Evolutionary conservation across 805 yeast genomes (phyloP), one percentile per base, ranked within the genome.

Genomic region (Saccharomyces jurei): DNA sequence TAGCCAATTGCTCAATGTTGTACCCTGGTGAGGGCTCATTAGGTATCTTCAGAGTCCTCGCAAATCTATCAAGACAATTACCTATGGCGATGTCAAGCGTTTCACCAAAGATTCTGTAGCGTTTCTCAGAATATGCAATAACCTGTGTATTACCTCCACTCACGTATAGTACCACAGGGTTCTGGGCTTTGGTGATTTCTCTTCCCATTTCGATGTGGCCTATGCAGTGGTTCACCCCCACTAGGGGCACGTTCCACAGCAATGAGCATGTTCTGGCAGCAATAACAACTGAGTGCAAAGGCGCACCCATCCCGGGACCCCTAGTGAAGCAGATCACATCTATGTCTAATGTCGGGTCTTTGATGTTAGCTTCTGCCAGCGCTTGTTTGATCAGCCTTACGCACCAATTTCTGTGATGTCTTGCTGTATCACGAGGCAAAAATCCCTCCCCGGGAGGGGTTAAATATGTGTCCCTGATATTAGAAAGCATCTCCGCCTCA

Each of bases 291-390:
- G 92, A 83, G 63, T 94, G 96, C 52, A 94, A 73, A 0, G 99
- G 99, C 0, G 98, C 98, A 2, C 99, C 99, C 98, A 94, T 94
- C 0, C 99, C 99, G 0, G 99, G 99, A 4, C 99, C 99, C 71
- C 87, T 95, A 1, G 99, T 94, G 69, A 94, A 94, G 69, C 96
- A 89, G 50, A 94, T 87, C 50, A 87, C 84, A 70, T 87, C 91
- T 5, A 86, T 64, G 49, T 87, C 87, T 5, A 78, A 74, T 0
- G 59, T 36, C 2, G 70, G 69, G 11, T 73, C 71, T 1, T 63
- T 60, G 5, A 89, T 63, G 0, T 72, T 69, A 1, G 95, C 85
- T 46, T 84, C 91, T 2, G 68, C 67, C 46, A 94, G 64, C 0
- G 98, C 86, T 30, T 64, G 64, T 61, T 82, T 82, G 41, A 89